Evolutionary conservation across 2,329 filamentous ascomycete genomes (phyloP).

Genomic region (Plectosphaerella cucumerina): DNA sequence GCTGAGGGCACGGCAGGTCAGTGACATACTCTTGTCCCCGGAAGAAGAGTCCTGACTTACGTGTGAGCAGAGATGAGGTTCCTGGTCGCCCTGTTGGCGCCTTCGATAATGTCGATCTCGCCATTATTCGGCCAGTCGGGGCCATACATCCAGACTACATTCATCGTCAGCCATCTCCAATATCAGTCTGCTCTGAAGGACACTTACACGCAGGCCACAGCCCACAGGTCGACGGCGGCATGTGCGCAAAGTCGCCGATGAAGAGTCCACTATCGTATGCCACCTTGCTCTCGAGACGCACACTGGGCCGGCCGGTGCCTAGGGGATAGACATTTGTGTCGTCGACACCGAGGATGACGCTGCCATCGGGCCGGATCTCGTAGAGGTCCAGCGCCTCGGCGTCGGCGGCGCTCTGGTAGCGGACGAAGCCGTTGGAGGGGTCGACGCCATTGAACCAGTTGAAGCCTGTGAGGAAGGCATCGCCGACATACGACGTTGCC

Average conservation of each 20-base stretch:
- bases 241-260: slow-evolving; percentile 68
- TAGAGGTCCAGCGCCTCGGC: slow-evolving; percentile 36
- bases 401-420: slow-evolving; percentile 39
- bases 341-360: slow-evolving; percentile 44
- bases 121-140: slow-evolving; percentile 57
- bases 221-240: slow-evolving; percentile 67
- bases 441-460: slow-evolving; percentile 49
- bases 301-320: slow-evolving; percentile 48
- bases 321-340: slow-evolving; percentile 29
- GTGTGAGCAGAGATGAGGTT: slow-evolving; percentile 64
- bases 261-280: slow-evolving; percentile 64
- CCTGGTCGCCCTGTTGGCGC: slow-evolving; percentile 55
- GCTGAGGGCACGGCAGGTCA: slow-evolving; percentile 22
- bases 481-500: slow-evolving; percentile 35
- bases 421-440: slow-evolving; percentile 64
- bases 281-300: slow-evolving; percentile 63
- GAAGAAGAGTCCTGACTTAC: slow-evolving; percentile 12
- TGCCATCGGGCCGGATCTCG: background rate
- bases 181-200: background rate
- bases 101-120: slow-evolving; percentile 69
- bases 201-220: slow-evolving; percentile 66
- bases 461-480: slow-evolving; percentile 42
- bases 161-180: background rate
- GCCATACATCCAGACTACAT: slow-evolving; percentile 49
- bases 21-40: slow-evolving; percentile 5